Base-by-base conservation (phyloP, 768 basidiomycete genomes). In the Podaxis sp. region DNA sequence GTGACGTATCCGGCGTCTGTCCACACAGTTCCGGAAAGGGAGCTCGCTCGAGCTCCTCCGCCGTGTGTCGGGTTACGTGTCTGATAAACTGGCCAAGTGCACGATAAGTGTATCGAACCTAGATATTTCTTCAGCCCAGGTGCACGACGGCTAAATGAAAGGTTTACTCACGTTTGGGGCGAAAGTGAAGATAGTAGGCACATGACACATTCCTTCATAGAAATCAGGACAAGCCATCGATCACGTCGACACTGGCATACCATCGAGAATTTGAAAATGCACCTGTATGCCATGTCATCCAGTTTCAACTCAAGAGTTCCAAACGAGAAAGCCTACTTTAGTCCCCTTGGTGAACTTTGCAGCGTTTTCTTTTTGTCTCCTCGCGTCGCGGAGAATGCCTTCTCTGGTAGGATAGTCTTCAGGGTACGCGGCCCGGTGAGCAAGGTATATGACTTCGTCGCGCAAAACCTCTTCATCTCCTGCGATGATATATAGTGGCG, bases 371-470 rank as follows among this genome's bases (percentile, higher is more conserved):
- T 73, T 72, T 70, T 85, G 84, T n/a, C 84, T 70, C 18, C 63
- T 63, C 4, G 73, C 75, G 11, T 77, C 75, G 16, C 73, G 69
- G 13, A 86, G 72, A 1, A 86, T 75, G 21, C 85, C 83, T 13
- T 79, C 70, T 25, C 87, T 76, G 0, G 83, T 73, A 1, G 89
- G 89, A 67, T 85, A 91, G 32, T 81, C 69, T 0, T 79, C 74
- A 0, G 91, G 92, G 67, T 87, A 75, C 1, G 92, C 90, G 4
- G 91, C 90, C 64, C 89, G 88, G 70, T 93, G 91, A 0, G 91
- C 90, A 62, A 87, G 64, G 67, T 88, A 90, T 5, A 92, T 76
- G 28, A 90, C 85, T 71, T 93, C 91, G 69, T 94, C 91, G 18
- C 90, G 73, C 37, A 93, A 70, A 0, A 90, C 84, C 69, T 93